Evolutionary conservation across 345 rosid genomes (phyloP).

Genomic region (Conringia planisiliqua): DNA sequence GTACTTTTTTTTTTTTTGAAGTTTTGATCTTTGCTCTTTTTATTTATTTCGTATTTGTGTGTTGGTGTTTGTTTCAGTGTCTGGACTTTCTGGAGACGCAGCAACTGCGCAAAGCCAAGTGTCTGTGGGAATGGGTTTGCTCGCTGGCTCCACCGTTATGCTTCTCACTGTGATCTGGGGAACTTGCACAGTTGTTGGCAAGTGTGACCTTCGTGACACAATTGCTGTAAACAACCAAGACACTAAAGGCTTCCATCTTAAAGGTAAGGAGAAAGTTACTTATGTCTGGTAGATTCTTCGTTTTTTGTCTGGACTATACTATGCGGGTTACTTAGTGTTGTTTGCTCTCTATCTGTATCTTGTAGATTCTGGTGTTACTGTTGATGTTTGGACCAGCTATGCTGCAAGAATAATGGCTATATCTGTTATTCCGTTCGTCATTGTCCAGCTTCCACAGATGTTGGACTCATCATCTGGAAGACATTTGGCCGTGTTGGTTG

Average conservation of each 20-base stretch:
- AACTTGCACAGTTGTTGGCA: constrained; percentile 68
- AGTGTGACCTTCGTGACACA: constrained; percentile 56
- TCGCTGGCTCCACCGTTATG: constrained; percentile 90
- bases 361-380: constrained; percentile 69
- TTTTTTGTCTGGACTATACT: neutral
- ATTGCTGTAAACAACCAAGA: constrained; percentile 53
- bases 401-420: constrained; percentile 83
- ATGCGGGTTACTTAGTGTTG: neutral
- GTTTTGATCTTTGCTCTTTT: neutral
- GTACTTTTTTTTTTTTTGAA: neutral
- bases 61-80: constrained; percentile 45
- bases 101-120: constrained; percentile 80
- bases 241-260: constrained; percentile 48
- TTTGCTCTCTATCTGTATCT: no score
- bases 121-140: constrained; percentile 87
- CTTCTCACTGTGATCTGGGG: constrained; percentile 88
- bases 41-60: neutral
- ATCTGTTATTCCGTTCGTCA: constrained; percentile 76
- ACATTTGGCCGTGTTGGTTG: constrained; percentile 62
- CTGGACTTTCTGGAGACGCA: constrained; percentile 75
- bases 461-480: constrained; percentile 69
- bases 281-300: neutral
- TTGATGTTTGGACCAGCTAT: constrained; percentile 75
- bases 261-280: constrained; percentile 36
- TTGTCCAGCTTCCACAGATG: constrained; percentile 80